A percentile compares a stretch with the other conserved stretches of the same genome.
phyloP scores from a whole-genome alignment of 2,329 filamentous ascomycete genomes.

The Leptodontidium sp. region DNA sequence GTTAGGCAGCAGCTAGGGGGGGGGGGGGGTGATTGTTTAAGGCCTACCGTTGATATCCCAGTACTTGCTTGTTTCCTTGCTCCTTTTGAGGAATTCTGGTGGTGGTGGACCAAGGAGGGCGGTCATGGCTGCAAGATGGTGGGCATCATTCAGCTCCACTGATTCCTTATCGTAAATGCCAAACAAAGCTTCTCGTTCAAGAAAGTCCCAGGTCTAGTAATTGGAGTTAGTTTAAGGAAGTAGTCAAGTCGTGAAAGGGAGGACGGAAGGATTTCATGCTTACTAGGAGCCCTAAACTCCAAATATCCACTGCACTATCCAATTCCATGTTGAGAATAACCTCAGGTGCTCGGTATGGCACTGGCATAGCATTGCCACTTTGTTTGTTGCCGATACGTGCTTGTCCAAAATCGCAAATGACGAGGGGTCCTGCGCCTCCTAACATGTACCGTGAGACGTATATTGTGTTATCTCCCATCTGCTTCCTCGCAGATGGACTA shows the following conservation, averaged over 20 bases:
- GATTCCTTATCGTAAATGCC: slow-evolving; percentile 30
- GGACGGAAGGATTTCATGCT: slow-evolving; percentile 18
- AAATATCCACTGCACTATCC: slow-evolving; percentile 47
- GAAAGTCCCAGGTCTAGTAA: slow-evolving; percentile 33
- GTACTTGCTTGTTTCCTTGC: slow-evolving; percentile 34
- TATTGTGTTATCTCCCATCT: slow-evolving; percentile 25
- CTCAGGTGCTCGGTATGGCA: slow-evolving; percentile 46
- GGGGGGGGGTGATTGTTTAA: neutral
- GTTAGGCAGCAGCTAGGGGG: slow-evolving; percentile 10
- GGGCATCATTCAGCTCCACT: slow-evolving; percentile 29
- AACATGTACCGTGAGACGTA: slow-evolving; percentile 32
- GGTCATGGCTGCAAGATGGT: slow-evolving; percentile 33
- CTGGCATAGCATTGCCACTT: slow-evolving; percentile 29
- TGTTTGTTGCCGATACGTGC: slow-evolving; percentile 30
- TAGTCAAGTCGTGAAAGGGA: slow-evolving; percentile 4
- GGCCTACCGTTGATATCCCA: slow-evolving; percentile 30
- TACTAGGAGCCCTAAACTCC: slow-evolving; percentile 48
- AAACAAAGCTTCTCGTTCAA: slow-evolving; percentile 35
- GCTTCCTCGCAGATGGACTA: slow-evolving; percentile 30
- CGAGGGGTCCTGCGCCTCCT: slow-evolving; percentile 27
- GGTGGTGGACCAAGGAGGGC: slow-evolving; percentile 35
- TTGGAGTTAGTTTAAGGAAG: slow-evolving; percentile 27
- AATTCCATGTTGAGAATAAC: slow-evolving; percentile 49
- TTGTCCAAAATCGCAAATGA: slow-evolving; percentile 31
- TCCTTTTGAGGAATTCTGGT: slow-evolving; percentile 33